A percentile compares a stretch with the other conserved stretches of the same genome.
phyloP scores from a whole-genome alignment of 116 monocot genomes.

The Posidonia oceanica region DNA sequence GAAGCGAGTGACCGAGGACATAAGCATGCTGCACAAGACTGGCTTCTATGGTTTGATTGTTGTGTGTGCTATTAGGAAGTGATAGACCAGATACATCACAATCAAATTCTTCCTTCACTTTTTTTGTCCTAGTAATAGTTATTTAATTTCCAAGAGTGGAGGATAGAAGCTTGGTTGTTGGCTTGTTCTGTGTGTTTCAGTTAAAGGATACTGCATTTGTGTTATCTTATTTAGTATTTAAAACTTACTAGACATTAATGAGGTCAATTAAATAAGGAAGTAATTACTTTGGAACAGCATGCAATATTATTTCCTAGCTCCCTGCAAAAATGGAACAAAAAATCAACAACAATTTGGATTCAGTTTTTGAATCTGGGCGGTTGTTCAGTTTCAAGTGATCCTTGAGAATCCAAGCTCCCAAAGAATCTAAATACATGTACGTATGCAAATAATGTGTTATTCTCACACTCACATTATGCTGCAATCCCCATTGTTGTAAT shows the following conservation, averaged over 20 bases:
- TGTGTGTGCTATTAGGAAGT: slow-evolving; percentile 35
- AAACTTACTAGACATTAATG: no score
- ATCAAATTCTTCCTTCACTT: not conserved
- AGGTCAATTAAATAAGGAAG: no score
- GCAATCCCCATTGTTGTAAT: no score
- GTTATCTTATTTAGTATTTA: no score
- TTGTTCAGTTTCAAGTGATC: no score
- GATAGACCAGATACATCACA: not conserved
- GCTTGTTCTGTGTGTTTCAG: not conserved
- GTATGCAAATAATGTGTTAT: no score
- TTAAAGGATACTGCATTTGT: not conserved
- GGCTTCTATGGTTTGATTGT: slow-evolving; percentile 54
- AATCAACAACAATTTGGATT: not conserved
- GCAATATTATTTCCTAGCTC: no score
- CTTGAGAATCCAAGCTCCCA: no score
- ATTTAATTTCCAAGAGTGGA: not conserved
- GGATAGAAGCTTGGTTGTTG: not conserved
- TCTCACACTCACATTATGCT: no score
- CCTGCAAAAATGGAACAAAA: not conserved
- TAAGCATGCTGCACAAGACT: slow-evolving; percentile 25
- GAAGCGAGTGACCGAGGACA: slow-evolving; percentile 25
- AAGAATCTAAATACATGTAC: no score
- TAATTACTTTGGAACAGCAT: no score
- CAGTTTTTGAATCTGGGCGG: not conserved
- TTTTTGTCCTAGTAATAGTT: not conserved